Percentiles rank a stretch among this genome's conserved stretches.
These are phyloP conservation scores for Mariannaea sp. DNA, from an alignment of 2,329 filamentous ascomycete genomes.

Conservation along the genomic window DNA sequence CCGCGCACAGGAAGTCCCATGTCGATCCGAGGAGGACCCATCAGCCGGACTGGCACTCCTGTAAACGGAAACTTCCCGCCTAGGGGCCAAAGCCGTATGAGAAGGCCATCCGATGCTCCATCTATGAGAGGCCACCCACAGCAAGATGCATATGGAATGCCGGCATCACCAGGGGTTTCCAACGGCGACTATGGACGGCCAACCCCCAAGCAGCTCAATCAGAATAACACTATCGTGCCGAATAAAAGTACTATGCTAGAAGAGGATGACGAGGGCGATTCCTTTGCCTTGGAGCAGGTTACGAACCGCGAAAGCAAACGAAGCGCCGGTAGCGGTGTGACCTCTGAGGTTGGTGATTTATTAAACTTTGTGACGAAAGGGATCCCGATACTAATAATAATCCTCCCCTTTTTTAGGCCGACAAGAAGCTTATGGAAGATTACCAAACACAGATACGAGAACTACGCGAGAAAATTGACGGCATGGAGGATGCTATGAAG, in stretches of 20 bases:
- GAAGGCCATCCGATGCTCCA: conserved; percentile 65
- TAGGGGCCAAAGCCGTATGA: conserved; percentile 57
- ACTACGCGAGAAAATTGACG: conserved; percentile 73
- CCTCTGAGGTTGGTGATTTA: conserved; percentile 48
- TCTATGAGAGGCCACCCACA: conserved; percentile 58
- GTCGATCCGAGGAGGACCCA: conserved; percentile 61
- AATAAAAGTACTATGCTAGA: conserved; percentile 98
- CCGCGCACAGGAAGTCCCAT: conserved; percentile 72
- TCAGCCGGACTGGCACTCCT: conserved; percentile 66
- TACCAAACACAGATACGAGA: conserved; percentile 78
- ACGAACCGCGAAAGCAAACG: conserved; percentile 40
- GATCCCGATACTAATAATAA: conserved; percentile 26
- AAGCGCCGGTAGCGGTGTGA: conserved; percentile 36
- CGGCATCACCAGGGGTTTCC: conserved; percentile 62
- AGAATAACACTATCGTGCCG: conserved; percentile 94
- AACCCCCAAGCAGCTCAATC: conserved; percentile 80
- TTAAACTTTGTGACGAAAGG: neutral
- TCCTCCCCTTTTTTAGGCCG: conserved; percentile 59
- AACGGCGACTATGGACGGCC: conserved; percentile 74
- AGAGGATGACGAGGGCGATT: conserved; percentile 78
- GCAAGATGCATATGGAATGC: conserved; percentile 56
- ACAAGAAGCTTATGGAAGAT: conserved; percentile 76
- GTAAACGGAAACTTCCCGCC: conserved; percentile 61
- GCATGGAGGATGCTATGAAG: conserved; percentile 71
- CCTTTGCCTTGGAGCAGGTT: conserved; percentile 55